Conservation (phyloP, 2,329 filamentous ascomycete species). For the Xylaria sp. region DNA sequence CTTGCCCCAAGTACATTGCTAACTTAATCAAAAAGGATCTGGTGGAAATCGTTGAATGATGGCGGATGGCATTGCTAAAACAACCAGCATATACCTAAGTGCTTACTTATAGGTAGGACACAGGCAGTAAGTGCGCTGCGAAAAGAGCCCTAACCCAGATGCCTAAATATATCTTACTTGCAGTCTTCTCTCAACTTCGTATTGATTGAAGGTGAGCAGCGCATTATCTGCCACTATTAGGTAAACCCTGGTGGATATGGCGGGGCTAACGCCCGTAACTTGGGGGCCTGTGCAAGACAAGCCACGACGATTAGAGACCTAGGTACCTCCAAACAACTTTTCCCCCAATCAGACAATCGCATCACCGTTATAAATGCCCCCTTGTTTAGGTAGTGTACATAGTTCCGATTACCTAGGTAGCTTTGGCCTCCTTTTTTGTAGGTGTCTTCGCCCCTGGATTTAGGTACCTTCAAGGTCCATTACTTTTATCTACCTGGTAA, state of each 20-base stretch:
- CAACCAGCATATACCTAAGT: not conserved
- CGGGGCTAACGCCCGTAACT: not conserved
- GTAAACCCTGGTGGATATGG: not conserved
- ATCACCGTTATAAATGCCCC: not conserved
- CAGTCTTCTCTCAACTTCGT: too few species aligned
- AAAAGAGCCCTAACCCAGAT: not conserved
- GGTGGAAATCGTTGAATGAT: not conserved
- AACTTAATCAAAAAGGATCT: not conserved
- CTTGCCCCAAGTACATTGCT: not conserved
- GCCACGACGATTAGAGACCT: not conserved
- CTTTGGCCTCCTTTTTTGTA: too few species aligned
- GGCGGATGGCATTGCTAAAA: too few species aligned
- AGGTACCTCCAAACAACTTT: not conserved
- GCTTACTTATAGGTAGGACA: too few species aligned
- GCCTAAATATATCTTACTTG: too few species aligned
- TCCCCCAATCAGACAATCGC: conserved; percentile 27
- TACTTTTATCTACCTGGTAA: not conserved
- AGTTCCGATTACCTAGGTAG: too few species aligned
- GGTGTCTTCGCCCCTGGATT: too few species aligned
- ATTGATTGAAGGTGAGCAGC: too few species aligned
- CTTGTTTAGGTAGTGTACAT: too few species aligned
- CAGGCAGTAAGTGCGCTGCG: too few species aligned
- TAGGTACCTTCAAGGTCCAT: not conserved
- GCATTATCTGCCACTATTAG: not conserved
- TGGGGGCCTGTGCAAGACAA: not conserved